Conservation (phyloP, 2,329 filamentous ascomycete species). For the Hymenoscyphus scutula region DNA sequence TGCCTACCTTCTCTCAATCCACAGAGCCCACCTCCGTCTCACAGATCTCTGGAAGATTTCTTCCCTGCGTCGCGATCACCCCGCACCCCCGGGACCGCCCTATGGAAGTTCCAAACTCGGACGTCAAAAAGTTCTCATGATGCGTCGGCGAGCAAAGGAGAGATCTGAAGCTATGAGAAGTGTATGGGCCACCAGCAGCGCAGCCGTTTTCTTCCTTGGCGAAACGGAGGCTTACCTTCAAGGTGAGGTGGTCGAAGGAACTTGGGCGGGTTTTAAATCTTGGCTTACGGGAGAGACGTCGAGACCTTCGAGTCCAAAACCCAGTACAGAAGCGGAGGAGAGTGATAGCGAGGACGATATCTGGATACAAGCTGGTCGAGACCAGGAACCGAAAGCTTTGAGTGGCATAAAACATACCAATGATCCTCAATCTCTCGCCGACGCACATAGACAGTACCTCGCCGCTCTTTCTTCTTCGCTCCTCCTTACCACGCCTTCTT, state of each 20-base stretch:
- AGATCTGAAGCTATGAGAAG: slow-evolving; percentile 70
- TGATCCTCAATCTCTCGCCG: slow-evolving; percentile 81
- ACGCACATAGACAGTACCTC: slow-evolving; percentile 77
- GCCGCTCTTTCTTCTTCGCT: slow-evolving; percentile 63
- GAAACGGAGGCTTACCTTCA: slow-evolving; percentile 88
- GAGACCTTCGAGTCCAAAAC: slow-evolving; percentile 17
- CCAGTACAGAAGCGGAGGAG: slow-evolving; percentile 19
- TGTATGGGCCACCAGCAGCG: slow-evolving; percentile 86
- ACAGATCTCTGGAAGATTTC: slow-evolving; percentile 85
- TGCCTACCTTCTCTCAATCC: slow-evolving; percentile 80
- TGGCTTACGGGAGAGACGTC: slow-evolving; percentile 58
- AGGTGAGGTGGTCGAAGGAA: slow-evolving; percentile 77
- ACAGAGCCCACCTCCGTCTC: slow-evolving; percentile 79
- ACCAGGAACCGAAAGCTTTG: slow-evolving; percentile 22
- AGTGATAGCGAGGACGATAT: slow-evolving; percentile 44
- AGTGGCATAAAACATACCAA: slow-evolving; percentile 43
- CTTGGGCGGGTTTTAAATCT: slow-evolving; percentile 74
- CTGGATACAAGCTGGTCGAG: slow-evolving; percentile 39
- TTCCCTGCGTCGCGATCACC: slow-evolving; percentile 72
- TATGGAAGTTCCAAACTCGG: slow-evolving; percentile 60
- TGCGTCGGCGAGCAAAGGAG: slow-evolving; percentile 61
- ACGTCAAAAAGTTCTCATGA: slow-evolving; percentile 55
- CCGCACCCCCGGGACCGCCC: slow-evolving; percentile 65
- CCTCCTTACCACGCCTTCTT: slow-evolving; percentile 61
- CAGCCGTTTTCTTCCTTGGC: slow-evolving; percentile 83